A percentile compares a stretch with the other conserved stretches of the same genome.
Conservation (phyloP, 2,329 filamentous ascomycete genomes). For the Cytospora mali region DNA sequence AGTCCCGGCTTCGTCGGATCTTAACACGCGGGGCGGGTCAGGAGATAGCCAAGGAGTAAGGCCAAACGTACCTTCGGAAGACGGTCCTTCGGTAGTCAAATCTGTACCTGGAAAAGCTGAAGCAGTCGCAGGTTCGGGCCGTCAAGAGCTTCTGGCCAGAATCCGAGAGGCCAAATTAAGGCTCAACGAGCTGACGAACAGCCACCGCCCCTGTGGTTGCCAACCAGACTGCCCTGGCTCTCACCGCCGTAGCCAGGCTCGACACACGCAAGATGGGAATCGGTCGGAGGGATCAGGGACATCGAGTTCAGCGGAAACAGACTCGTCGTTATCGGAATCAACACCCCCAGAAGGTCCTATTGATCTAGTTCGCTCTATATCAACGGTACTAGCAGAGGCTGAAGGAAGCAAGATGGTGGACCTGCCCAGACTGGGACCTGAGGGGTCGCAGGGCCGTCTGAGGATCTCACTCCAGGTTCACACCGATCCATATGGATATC, state of each 20-base stretch:
- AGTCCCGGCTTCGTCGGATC: not conserved
- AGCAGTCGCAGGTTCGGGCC: not conserved
- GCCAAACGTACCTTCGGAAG: too few relatives aligned
- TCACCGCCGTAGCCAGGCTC: not conserved
- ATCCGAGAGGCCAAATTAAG: not conserved
- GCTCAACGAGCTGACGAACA: not conserved
- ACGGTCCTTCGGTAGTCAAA: too few relatives aligned
- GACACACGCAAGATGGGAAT: not conserved
- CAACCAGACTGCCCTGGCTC: not conserved
- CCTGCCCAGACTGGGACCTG: not conserved
- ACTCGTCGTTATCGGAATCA: not conserved
- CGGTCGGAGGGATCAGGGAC: not conserved
- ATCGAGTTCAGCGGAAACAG: not conserved
- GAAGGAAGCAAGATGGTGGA: not conserved
- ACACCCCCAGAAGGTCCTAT: too few relatives aligned
- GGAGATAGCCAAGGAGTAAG: too few relatives aligned
- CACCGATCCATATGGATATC: constrained; percentile 2
- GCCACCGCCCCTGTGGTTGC: not conserved
- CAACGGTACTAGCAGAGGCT: not conserved
- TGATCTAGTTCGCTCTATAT: not conserved
- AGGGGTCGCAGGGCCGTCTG: not conserved
- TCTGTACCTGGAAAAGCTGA: too few relatives aligned
- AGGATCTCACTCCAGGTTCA: constrained; percentile 3
- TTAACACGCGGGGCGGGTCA: too few relatives aligned
- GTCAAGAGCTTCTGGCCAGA: not conserved